Base-by-base conservation (phyloP, 768 basidiomycete species). In the Crepidotus variabilis region DNA sequence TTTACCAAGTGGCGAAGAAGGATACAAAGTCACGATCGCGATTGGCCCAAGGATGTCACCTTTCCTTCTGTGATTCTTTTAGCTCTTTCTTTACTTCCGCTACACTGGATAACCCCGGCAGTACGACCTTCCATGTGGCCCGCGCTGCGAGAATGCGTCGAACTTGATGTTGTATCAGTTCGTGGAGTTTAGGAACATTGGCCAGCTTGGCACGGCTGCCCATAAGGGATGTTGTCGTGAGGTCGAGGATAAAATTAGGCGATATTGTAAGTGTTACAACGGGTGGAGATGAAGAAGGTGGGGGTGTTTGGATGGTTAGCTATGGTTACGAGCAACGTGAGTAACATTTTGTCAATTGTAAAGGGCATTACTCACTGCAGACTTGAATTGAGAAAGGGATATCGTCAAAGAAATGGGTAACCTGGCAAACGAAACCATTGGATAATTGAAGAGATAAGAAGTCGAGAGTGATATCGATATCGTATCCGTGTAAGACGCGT, bases 171-270 rank as follows among this genome's bases (percentile, higher is more conserved):
- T 91, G 82, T 51, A 99, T 92, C 51, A 99, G 79, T 68, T 99
- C 95, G 62, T 98, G 95, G 14, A 98, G 77, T 71, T 99, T 99
- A 22, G 97, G 96, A 1, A 99, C 91, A 65, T 99, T 94, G 57
- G 93, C 94, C 1, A 99, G 80, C 72, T 98, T 97, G n/a, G 97
- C 95, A 47, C 96, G 86, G 61, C 92, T 94, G 18, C 97, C 97
- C 77, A 98, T 87, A 3, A 98, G 80, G 23, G 94, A 98, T 6
- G 87, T 92, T 10, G 92, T 94, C 50, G 87, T 84, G 45, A 99
- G 78, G 63, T 90, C 85, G 18, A 99, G 84, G 14, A 84, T 84
- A 65, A 99, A 97, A 64, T 92, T 86, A 1, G 93, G 89, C 22
- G 90, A 84, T 20, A 99, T 81, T 28, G 84, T 84, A 34, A 96